A percentile compares a stretch with the other conserved stretches of the same genome.
phyloP scores from a whole-genome alignment of 352 stramenopile genomes.

The Phytophthora sp. region DNA sequence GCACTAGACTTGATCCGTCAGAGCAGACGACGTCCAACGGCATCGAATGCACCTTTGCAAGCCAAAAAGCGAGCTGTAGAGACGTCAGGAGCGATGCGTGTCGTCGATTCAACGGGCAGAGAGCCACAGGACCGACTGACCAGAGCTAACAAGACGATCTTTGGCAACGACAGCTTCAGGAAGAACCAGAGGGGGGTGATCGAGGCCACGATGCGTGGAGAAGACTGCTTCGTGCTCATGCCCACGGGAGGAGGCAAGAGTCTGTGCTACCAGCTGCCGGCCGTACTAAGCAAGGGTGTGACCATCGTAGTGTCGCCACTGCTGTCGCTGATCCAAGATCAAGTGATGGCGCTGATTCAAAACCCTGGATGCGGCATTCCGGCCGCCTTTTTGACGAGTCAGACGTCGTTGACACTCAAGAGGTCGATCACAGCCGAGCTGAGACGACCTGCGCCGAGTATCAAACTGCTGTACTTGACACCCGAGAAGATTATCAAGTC shows the following conservation, averaged over 20 bases:
- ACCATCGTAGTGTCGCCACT: slow-evolving; percentile 95
- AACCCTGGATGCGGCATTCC: slow-evolving; percentile 71
- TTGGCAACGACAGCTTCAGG: slow-evolving; percentile 86
- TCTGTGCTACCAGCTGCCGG: slow-evolving; percentile 92
- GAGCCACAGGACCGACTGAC: slow-evolving; percentile 44
- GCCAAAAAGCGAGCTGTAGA: slow-evolving; percentile 28
- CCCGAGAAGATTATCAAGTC: slow-evolving; percentile 93
- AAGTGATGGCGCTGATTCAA: slow-evolving; percentile 83
- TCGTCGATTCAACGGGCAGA: neutral
- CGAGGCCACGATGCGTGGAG: slow-evolving; percentile 86
- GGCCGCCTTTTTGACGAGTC: slow-evolving; percentile 76
- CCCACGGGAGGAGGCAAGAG: slow-evolving; percentile 92
- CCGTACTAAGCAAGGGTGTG: slow-evolving; percentile 71
- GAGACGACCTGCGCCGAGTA: slow-evolving; percentile 60
- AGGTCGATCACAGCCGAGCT: slow-evolving; percentile 84
- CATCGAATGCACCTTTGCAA: neutral
- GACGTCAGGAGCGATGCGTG: neutral
- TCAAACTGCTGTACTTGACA: slow-evolving; percentile 95
- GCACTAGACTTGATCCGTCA: slow-evolving; percentile 60
- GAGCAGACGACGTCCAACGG: slow-evolving; percentile 10
- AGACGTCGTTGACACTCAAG: slow-evolving; percentile 68
- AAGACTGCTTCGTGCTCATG: slow-evolving; percentile 96
- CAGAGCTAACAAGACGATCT: slow-evolving; percentile 67
- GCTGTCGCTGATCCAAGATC: slow-evolving; percentile 95
- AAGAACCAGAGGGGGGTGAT: slow-evolving; percentile 93